phyloP scores from a whole-genome alignment of 2,329 filamentous ascomycete genomes.

The Alternaria conjuncta region DNA sequence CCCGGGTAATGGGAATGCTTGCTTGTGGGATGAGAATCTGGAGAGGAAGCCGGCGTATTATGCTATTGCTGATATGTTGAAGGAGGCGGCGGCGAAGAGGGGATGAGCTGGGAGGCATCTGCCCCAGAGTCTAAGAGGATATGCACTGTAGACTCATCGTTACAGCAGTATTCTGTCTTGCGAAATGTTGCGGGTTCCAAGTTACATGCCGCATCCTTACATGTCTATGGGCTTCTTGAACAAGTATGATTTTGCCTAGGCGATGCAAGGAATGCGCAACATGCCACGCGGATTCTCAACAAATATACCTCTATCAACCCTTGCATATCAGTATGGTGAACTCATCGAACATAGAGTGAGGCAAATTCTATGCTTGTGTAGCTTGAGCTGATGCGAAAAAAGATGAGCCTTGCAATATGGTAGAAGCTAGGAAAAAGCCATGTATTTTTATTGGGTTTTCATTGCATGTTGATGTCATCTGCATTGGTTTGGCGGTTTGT shows the following conservation, averaged over 20 bases:
- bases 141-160: neutral
- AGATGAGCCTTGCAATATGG: neutral
- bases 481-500: neutral
- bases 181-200: neutral
- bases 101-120: neutral
- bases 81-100: conserved; percentile 6
- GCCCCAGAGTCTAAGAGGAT: neutral
- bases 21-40: conserved; percentile 36
- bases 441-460: neutral
- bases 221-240: neutral
- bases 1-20: conserved; percentile 46
- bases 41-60: conserved; percentile 47
- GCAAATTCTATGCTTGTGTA: neutral
- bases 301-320: neutral
- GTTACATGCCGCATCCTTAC: neutral
- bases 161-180: neutral
- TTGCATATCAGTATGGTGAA: neutral
- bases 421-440: neutral
- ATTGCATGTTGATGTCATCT: neutral
- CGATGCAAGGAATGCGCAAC: neutral
- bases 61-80: conserved; percentile 37
- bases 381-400: neutral
- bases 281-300: neutral
- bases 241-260: neutral
- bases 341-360: neutral